A percentile compares a stretch with the other conserved stretches of the same genome.
Conservation (phyloP, 192 early-diverging fungal genomes). For the Coemansia sp. region DNA sequence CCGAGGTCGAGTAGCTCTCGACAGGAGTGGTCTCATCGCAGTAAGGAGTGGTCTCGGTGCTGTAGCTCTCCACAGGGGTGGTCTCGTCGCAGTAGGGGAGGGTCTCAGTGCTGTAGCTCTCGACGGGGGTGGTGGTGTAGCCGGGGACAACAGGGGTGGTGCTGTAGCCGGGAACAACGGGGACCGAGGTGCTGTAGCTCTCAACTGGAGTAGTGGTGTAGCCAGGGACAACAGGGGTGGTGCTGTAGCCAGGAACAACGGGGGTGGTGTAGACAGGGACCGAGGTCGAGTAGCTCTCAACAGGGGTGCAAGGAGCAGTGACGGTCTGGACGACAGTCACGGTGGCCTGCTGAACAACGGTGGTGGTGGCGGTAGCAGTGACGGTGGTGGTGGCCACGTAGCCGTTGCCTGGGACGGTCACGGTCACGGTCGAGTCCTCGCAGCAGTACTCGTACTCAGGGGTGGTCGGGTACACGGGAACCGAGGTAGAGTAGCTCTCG, state of each 20-base stretch:
- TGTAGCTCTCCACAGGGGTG: conserved; percentile 7
- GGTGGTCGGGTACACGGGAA: conserved; percentile 1
- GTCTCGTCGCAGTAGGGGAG: conserved; percentile 9
- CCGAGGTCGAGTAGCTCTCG: not conserved
- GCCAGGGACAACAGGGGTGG: conserved; percentile 1
- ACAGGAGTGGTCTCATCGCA: conserved; percentile 5
- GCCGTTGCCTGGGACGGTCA: conserved; percentile 23
- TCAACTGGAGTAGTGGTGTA: conserved; percentile 10
- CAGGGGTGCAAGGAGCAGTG: conserved; percentile 14
- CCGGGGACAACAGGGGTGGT: not conserved
- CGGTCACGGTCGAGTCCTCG: conserved; percentile 43
- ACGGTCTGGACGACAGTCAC: conserved; percentile 19
- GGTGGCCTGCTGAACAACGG: not conserved
- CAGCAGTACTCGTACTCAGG: conserved; percentile 46
- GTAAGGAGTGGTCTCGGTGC: conserved; percentile 5
- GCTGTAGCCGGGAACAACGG: conserved; percentile 4
- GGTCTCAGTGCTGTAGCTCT: conserved; percentile 16
- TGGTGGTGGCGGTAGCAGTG: conserved; percentile 13
- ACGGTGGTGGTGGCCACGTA: conserved; percentile 16
- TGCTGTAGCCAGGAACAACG: conserved; percentile 12
- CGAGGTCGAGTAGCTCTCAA: conserved; percentile 15
- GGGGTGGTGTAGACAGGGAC: conserved; percentile 7
- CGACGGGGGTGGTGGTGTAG: conserved; percentile 9
- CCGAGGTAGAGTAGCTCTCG: not conserved
- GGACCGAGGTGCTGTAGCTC: conserved; percentile 13